A percentile compares a stretch with the other conserved stretches of the same genome.
phyloP scores from a whole-genome alignment of 179 eudicot species.

The Camellia oleifera region DNA sequence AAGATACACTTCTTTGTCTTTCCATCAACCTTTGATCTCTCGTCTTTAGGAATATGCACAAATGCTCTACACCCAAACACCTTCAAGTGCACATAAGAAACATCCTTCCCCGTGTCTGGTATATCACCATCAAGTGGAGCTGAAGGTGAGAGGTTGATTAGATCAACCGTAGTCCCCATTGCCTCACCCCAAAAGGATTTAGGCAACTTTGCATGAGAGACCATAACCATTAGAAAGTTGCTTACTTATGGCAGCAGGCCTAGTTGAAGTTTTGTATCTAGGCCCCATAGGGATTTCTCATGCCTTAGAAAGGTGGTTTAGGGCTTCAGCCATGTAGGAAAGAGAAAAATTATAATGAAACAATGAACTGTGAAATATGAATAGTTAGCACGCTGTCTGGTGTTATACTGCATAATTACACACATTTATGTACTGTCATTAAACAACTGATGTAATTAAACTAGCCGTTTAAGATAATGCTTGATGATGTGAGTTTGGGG shows the following conservation, averaged over 20 bases:
- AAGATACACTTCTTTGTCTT: too few species aligned
- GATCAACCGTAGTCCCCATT: too few species aligned
- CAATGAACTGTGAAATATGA: background rate
- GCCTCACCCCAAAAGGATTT: too few species aligned
- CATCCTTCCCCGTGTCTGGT: too few species aligned
- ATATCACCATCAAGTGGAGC: too few species aligned
- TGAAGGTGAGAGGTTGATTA: too few species aligned
- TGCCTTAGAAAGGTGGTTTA: background rate
- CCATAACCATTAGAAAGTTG: background rate
- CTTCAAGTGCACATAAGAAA: too few species aligned
- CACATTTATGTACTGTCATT: background rate
- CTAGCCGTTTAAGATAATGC: background rate
- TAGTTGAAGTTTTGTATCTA: background rate
- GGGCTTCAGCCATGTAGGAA: background rate
- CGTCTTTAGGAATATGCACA: too few species aligned
- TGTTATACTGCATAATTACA: background rate
- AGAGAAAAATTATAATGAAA: background rate
- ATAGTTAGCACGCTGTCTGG: background rate
- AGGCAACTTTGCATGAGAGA: too few species aligned
- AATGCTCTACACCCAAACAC: too few species aligned
- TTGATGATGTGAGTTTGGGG: background rate
- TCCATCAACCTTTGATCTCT: too few species aligned
- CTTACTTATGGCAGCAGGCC: slow-evolving; percentile 1
- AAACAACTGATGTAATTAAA: background rate
- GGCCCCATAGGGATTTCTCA: background rate